Evolutionary conservation across 345 rosid genomes (phyloP).

Genomic region (Moricandia moricandioides): DNA sequence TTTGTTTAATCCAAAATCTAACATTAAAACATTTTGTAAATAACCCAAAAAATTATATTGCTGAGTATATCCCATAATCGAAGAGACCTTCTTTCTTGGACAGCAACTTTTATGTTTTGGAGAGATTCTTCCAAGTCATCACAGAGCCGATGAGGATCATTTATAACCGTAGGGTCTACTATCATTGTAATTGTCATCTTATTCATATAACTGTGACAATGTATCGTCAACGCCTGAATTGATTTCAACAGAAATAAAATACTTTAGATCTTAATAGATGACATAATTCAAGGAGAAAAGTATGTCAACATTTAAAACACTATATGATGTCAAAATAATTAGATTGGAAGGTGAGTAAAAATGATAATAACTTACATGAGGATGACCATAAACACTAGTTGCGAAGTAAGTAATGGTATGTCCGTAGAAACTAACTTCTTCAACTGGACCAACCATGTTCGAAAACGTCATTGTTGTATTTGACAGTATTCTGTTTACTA

Average conservation of each 20-base stretch:
- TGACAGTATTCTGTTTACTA: conserved; percentile 38
- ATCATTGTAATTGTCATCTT: conserved; percentile 62
- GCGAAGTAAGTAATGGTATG: conserved; percentile 60
- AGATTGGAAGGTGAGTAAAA: neutral
- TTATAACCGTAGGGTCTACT: conserved; percentile 63
- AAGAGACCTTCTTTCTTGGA: neutral
- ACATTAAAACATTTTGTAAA: neutral
- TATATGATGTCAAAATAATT: too few relatives aligned
- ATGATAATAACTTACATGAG: conserved; percentile 32
- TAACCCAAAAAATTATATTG: neutral
- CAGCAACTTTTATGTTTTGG: conserved; percentile 41
- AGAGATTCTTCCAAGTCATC: conserved; percentile 59
- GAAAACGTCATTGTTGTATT: conserved; percentile 59
- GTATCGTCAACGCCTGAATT: conserved; percentile 67
- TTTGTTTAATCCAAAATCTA: neutral
- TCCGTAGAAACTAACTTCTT: conserved; percentile 62
- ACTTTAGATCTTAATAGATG: neutral
- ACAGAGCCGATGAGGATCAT: conserved; percentile 60
- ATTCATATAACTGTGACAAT: conserved; percentile 70
- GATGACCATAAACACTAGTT: conserved; percentile 61
- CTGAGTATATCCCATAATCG: neutral
- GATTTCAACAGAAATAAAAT: neutral
- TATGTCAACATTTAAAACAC: neutral
- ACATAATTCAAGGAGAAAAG: neutral
- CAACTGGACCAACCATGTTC: conserved; percentile 54